Conservation (phyloP, 2,329 filamentous ascomycete genomes). For the Fusarium marasasianum region DNA sequence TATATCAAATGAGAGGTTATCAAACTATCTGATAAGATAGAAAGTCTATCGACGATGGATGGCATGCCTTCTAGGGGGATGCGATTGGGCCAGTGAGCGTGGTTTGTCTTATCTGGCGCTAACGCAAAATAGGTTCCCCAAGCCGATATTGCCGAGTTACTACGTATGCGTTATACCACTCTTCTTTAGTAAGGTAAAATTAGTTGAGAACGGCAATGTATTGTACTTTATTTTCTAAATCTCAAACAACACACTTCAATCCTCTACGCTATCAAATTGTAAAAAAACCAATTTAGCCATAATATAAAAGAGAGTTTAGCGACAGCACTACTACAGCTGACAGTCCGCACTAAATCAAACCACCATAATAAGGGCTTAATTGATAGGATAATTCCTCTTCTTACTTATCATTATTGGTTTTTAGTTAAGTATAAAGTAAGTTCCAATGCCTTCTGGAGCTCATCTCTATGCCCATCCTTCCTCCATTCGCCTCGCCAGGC, state of each 20-base stretch:
- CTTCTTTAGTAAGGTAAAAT: too few species aligned
- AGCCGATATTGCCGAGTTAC: background rate
- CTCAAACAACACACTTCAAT: accelerated
- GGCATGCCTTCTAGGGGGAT: background rate
- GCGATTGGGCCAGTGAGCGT: accelerated
- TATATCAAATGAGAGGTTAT: background rate
- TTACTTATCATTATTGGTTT: background rate
- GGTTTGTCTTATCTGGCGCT: background rate
- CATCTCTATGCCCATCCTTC: background rate
- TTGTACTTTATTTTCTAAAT: too few species aligned
- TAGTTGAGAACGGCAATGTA: too few species aligned
- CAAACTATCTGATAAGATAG: too few species aligned
- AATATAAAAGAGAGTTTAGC: too few species aligned
- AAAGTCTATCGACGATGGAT: background rate
- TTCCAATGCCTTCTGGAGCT: background rate
- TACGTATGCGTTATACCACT: too few species aligned
- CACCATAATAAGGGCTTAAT: too few species aligned
- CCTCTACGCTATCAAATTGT: too few species aligned
- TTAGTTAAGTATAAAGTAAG: background rate
- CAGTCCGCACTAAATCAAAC: too few species aligned
- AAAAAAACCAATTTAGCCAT: too few species aligned
- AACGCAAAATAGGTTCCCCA: accelerated
- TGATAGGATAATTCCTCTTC: too few species aligned
- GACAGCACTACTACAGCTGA: too few species aligned
- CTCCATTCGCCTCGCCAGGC: background rate